Conservation (phyloP, 805 yeast species). For the Kockiozyma suomiensis region DNA sequence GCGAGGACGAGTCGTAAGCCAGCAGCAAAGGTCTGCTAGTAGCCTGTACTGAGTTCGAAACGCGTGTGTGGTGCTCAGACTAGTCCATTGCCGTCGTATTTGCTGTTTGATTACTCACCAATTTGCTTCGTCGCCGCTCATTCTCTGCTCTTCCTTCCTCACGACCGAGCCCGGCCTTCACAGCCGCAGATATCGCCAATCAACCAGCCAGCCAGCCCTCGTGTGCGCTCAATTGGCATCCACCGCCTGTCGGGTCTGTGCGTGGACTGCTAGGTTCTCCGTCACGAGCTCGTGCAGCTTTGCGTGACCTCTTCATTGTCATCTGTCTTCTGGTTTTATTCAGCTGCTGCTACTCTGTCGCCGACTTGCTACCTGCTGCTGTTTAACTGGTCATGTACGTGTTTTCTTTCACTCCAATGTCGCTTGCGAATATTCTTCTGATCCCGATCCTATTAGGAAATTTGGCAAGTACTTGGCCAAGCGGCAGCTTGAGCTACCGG, state of each 20-base stretch:
- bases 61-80: too few relatives aligned
- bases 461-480: conserved; percentile 95
- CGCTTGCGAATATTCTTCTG: not conserved
- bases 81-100: too few relatives aligned
- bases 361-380: not conserved
- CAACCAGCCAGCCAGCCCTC: not conserved
- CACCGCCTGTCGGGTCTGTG: conserved; percentile 6
- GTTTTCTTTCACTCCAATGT: not conserved
- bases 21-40: too few relatives aligned
- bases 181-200: too few relatives aligned
- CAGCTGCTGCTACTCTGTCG: not conserved
- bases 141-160: not conserved
- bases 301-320: not conserved
- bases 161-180: not conserved
- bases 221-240: conserved; percentile 8
- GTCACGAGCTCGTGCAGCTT: not conserved
- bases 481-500: conserved; percentile 91
- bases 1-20: not conserved
- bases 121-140: too few relatives aligned
- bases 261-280: not conserved
- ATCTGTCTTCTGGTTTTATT: not conserved
- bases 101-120: too few relatives aligned
- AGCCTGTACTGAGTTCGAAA: too few relatives aligned
- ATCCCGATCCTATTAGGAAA: conserved; percentile 53
- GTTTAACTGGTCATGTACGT: not conserved